Conservation (phyloP, 805 yeast genomes). For the Spencermartinsiella europaea region DNA sequence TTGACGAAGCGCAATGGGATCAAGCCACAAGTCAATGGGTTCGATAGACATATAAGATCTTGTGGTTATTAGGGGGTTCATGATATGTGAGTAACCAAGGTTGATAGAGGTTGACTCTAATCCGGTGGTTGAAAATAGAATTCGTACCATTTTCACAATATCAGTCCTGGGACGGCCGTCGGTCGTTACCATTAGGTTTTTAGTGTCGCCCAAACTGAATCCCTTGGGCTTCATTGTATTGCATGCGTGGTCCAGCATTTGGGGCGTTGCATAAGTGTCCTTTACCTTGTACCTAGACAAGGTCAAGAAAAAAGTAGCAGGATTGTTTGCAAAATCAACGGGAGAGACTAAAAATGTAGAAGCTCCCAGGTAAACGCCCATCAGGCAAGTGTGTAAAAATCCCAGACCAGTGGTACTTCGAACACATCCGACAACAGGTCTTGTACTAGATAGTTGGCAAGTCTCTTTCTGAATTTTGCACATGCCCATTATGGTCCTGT, state of each 20-base stretch:
- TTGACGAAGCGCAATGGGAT: constrained; percentile 82
- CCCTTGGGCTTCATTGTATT: constrained; percentile 55
- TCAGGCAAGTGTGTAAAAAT: constrained; percentile 72
- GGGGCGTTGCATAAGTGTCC: constrained; percentile 79
- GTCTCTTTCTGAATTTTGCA: constrained; percentile 92
- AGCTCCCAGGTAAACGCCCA: constrained; percentile 85
- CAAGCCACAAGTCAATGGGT: constrained; percentile 81
- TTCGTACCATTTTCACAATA: constrained; percentile 49
- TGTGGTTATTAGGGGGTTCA: constrained; percentile 79
- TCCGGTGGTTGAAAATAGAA: constrained; percentile 57
- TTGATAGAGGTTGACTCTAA: constrained; percentile 66
- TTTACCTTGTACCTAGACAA: constrained; percentile 74
- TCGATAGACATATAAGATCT: constrained; percentile 85
- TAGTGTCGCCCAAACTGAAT: constrained; percentile 55
- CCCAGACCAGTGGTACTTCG: constrained; percentile 84
- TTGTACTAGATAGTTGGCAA: constrained; percentile 67
- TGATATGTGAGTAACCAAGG: constrained; percentile 68
- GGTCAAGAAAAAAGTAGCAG: constrained; percentile 63
- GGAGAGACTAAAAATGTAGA: constrained; percentile 79
- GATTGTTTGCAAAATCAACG: constrained; percentile 67
- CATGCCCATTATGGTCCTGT: constrained; percentile 61
- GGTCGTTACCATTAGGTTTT: constrained; percentile 80
- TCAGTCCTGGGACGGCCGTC: constrained; percentile 67
- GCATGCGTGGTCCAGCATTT: constrained; percentile 73
- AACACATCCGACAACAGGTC: constrained; percentile 79